These are phyloP conservation scores for Kuraishia borneana DNA, from an alignment of 805 yeast species.

Conservation along the genomic window DNA sequence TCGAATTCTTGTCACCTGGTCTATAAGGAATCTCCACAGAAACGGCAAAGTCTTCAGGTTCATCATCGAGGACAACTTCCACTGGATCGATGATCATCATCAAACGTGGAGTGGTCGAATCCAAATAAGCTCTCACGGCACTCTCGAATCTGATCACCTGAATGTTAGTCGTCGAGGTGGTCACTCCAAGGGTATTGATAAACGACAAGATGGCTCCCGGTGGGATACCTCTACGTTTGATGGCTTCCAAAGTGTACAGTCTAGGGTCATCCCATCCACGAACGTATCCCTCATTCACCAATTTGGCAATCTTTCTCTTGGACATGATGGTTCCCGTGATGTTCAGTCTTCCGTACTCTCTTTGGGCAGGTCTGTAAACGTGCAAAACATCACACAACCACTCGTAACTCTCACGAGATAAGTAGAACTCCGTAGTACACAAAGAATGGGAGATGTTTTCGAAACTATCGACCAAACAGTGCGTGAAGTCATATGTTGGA, in stretches of 20 bases:
- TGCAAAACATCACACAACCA: conserved; percentile 96
- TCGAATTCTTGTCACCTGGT: conserved; percentile 64
- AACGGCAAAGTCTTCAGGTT: conserved; percentile 65
- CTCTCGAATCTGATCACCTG: conserved; percentile 85
- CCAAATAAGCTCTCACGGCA: conserved; percentile 79
- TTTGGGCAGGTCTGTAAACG: conserved; percentile 96
- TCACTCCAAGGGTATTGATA: conserved; percentile 92
- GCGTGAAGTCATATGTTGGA: conserved; percentile 98
- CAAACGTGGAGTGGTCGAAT: conserved; percentile 84
- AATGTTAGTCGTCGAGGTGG: conserved; percentile 86
- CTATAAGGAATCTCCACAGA: conserved; percentile 74
- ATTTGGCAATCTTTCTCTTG: conserved; percentile 89
- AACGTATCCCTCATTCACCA: conserved; percentile 72
- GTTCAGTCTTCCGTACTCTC: conserved; percentile 95
- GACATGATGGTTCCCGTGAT: conserved; percentile 91
- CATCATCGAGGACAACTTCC: conserved; percentile 71
- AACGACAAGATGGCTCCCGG: conserved; percentile 95
- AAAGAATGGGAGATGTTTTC: conserved; percentile 94
- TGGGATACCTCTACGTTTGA: conserved; percentile 96
- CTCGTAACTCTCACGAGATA: conserved; percentile 91
- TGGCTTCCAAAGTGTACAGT: conserved; percentile 85
- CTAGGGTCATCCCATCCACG: conserved; percentile 99
- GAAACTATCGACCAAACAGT: conserved; percentile 95
- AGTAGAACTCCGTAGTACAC: conserved; percentile 90
- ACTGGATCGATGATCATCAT: conserved; percentile 90